Conservation (phyloP, 2,329 filamentous ascomycete species). For the Bimuria novae-zelandiae region DNA sequence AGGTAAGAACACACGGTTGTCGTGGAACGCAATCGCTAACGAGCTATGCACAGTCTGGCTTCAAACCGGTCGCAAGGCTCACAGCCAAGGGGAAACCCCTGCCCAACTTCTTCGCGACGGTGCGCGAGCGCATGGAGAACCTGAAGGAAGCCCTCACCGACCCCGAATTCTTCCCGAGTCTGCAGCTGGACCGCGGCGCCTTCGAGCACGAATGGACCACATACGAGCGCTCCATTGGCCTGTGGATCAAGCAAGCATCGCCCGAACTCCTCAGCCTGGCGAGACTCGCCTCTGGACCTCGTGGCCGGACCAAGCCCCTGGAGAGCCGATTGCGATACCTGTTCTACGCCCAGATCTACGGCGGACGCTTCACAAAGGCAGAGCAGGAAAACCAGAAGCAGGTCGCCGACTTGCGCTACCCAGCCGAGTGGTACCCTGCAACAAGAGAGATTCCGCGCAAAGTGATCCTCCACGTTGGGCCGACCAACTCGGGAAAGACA, state of each 20-base stretch:
- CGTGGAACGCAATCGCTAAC: not conserved
- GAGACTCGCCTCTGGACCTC: constrained; percentile 11
- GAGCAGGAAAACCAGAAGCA: constrained; percentile 45
- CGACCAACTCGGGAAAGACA: constrained; percentile 97
- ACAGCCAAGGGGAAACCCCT: not conserved
- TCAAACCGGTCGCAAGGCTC: constrained; percentile 1
- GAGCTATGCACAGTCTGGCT: not conserved
- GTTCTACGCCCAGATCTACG: constrained; percentile 59
- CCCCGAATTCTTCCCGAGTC: constrained; percentile 29
- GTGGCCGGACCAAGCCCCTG: constrained; percentile 17
- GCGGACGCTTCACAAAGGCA: constrained; percentile 41
- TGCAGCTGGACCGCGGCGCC: constrained; percentile 27
- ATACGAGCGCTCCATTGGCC: constrained; percentile 27
- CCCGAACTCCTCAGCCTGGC: constrained; percentile 23
- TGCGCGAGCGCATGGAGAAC: constrained; percentile 19
- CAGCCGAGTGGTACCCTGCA: constrained; percentile 88
- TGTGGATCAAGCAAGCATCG: constrained; percentile 26
- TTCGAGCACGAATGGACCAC: constrained; percentile 35
- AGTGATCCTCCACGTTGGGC: constrained; percentile 91
- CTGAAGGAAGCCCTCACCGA: constrained; percentile 22
- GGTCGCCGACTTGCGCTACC: constrained; percentile 83
- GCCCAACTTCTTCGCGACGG: constrained; percentile 5
- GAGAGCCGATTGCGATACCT: constrained; percentile 67
- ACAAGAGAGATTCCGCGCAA: constrained; percentile 80
- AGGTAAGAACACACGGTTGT: not conserved